Base-by-base conservation (phyloP, 108 stramenopile species). In the Fistulifera pelliculosa region DNA sequence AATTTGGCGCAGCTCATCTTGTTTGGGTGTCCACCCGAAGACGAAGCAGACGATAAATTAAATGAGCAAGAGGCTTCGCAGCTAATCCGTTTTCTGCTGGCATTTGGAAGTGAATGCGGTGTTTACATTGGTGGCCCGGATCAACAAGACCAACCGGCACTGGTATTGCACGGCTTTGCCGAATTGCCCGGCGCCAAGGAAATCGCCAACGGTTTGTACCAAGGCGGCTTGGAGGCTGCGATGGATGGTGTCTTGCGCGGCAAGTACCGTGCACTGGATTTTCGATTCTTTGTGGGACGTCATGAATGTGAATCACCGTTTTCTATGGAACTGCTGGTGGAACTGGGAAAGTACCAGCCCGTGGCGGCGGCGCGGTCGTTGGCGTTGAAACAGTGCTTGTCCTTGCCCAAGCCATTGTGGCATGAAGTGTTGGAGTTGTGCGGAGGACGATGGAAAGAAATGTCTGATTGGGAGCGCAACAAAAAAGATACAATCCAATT, bases 381-480 rank as follows among this genome's bases (percentile, higher is more conserved):
- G 38, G 83, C 76, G 15, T 57, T 92, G 69, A 92, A 92, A 56
- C 90, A 92, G 52, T 92, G 90, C 65, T 74, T 83, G 47, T 71
- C 73, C 22, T 62, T 92, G 19, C 90, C 90, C 53, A 85, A 83
- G 56, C 90, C 90, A 4, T 65, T 92, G 27, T 92, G 78, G 76
- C 90, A 92, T 62, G 90, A 92, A 70, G 83, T 90, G 11, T 43
- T 87, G 57, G 85, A 84, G 63, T 60, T 90, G 44, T 77, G 76
- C 54, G 85, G 76, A 15, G 89, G 83, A 0, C 76, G 84, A 40
- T 41, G 86, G 61, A 54, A 57, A 41, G 76, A 84, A 48, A 67
- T 90, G 16, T 86, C 84, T 22, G 57, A 48, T 15, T 62, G 84
- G 52, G 89, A 90, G 57, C 24, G 82, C 38, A 7, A 71, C 41